Base-by-base conservation (phyloP, 140 eudicot genomes). In the Flaveria floridana region DNA sequence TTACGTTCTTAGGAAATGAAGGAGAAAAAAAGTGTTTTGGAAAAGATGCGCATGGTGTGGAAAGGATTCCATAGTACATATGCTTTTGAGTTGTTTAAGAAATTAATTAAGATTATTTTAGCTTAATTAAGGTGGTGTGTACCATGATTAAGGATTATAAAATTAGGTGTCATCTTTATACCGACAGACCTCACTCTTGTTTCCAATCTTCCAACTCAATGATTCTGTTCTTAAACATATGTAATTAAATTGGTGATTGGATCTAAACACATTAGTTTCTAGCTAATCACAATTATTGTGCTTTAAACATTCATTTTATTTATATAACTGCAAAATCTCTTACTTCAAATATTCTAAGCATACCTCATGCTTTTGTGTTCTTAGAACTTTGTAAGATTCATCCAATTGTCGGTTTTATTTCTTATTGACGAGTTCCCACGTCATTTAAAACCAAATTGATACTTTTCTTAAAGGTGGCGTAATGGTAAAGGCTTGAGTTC, bases 151-250 rank as follows among this genome's bases (percentile, higher is more conserved):
- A 70, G 59, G 77, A 63, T 86, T 86, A 78, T 63, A 71, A 52
- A 62, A 76, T 72, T 86, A 79, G 77, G 66, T 84, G 96, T 83
- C 89, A 87, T 80, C 82, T 87, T 82, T 84, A 82, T 85, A 78
- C 92, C 96, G 96, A 85, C 96, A 89, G 48, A 76, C 70, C 80
- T 65, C 67, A 75, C 87, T 72, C 92, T 61, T 89, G 96, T 74
- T 89, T 86, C 96, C 90, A 85, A 69, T 70, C 76, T 71, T 87
- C 84, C 85, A 83, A 83, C 92, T 84, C 87, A 68, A 61, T 73
- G 74, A 65, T 55, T 77, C 73, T 74, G 76, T 76, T 76, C 75
- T 77, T 77, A 76, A 82, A 61, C 84, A 85, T 74, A 87, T 82
- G 14, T 59, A 80, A 74, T 68, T 74, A 26, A 52, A 78, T 70